Conservation (phyloP, 1,284 basidiomycete genomes). For the Fomitopsis palustris region DNA sequence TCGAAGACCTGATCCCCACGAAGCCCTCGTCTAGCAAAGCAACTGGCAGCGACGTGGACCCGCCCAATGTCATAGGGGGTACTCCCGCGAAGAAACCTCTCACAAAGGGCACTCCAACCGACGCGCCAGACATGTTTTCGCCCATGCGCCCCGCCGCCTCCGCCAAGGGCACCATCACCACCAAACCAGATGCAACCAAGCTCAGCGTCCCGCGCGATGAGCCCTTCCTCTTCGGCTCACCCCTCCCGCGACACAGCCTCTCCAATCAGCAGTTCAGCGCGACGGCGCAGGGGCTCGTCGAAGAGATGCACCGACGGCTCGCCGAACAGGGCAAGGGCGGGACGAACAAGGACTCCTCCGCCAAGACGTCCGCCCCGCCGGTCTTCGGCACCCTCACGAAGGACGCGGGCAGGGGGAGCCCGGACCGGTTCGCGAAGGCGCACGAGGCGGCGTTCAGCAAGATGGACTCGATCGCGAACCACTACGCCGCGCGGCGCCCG, state of each 20-base stretch:
- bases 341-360: constrained; percentile 41
- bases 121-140: constrained; percentile 37
- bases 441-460: constrained; percentile 65
- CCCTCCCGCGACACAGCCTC: constrained; percentile 53
- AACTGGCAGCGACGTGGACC: constrained; percentile 21
- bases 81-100: constrained; percentile 18
- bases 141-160: constrained; percentile 20
- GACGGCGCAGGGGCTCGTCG: constrained; percentile 61
- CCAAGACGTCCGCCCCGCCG: constrained; percentile 9
- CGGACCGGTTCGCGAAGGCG: constrained; percentile 50
- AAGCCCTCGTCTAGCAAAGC: background rate
- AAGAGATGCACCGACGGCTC: constrained; percentile 75
- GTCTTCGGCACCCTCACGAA: background rate
- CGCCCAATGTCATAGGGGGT: constrained; percentile 31
- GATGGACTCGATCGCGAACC: constrained; percentile 73
- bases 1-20: constrained; percentile 31
- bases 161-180: too few species aligned
- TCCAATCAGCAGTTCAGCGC: constrained; percentile 59
- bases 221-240: constrained; percentile 73
- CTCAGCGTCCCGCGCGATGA: constrained; percentile 28
- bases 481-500: constrained; percentile 49
- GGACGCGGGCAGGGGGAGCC: background rate
- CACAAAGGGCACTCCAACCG: constrained; percentile 24
- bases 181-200: background rate
- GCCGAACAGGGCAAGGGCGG: constrained; percentile 37